Evolutionary conservation across 768 basidiomycete genomes (phyloP), one percentile per base, ranked within the genome.

Genomic region (Sporobolomyces roseus): DNA sequence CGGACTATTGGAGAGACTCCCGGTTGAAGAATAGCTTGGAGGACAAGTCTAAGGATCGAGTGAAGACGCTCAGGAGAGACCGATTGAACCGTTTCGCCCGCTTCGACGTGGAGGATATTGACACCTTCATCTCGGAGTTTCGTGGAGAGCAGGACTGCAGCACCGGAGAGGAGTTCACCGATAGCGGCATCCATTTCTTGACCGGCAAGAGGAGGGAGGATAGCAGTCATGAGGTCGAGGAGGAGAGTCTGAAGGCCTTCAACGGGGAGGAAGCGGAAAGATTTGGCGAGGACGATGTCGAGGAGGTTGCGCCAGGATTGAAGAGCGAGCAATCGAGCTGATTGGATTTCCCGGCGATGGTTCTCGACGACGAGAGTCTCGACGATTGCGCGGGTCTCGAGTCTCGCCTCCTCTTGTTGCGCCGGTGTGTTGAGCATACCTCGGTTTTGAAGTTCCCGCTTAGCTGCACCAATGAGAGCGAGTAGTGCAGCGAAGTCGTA

Each of bases 291-390:
- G 2, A 87, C 85, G 77, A 91, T 86, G 79, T 94, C 90, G 60
- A 98, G 82, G 43, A 93, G 77, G 45, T 87, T 83, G 65, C 88
- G 85, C 93, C 93, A 97, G 0, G 93, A 83, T 66, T 88, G 86
- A 76, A 90, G 88, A 45, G 87, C 86, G 12, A 81, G 81, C 6
- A 84, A 83, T 29, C 87, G 82, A 17, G 91, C 88, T 75, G 87
- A 83, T 4, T 84, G 81, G 12, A 97, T 85, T 75, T 90, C 86
- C 17, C 92, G 85, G 25, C 89, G 86, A 77, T 92, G 88, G 74
- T 97, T 97, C 78, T 93, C 92, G 61, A 88, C 83, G 0, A 86
- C 88, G 66, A 91, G 89, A 62, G 89, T 90, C 76, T 89, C 86
- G 69, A 96, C 74, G 51, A 97, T 83, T 71, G 91, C 92, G 0